Base-by-base conservation (phyloP, 768 basidiomycete species). In the Leccinum longicurvipes region DNA sequence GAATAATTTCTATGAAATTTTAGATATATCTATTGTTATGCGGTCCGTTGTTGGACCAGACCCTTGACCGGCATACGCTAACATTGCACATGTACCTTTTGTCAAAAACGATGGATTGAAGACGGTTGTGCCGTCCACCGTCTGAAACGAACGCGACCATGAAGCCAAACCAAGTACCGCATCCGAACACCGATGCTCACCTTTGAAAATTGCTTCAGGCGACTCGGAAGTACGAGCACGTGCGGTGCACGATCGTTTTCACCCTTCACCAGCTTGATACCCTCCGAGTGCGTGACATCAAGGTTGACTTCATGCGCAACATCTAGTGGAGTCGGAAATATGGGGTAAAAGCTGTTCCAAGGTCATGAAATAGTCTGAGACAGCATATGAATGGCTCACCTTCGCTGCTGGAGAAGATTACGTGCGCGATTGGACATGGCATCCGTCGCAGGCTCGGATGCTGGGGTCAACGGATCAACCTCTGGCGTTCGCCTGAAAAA, bases 141-240 rank as follows among this genome's bases (percentile, higher is more conserved):
- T 76, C 95, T 97, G 59, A 14, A 45, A 8, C 23, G 28, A 36
- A 7, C 7, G 47, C 57, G 34, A 60, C 23, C 5, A 17, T 51
- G n/a, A 42, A 23, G 21, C 23, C 15, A n/a, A 12, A 17, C 23
- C 31, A 14, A 19, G 15, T 32, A 34, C 15, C n/a, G 17, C 29
- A 15, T 11, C 27, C 21, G 2, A 25, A 31, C 12, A 4, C 14
- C 24, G 44, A 44, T 61, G 61, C 77, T 39, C 23, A 92, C 94
- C 82, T 93, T 96, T 17, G 84, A 79, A 67, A 98, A 98, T 19
- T 94, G 88, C 71, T 91, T 94, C 51, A 98, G 76, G 49, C 86
- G 80, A 69, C 93, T 95, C 0, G 97, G 93, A 1, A 95, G 66
- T 46, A 99, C 82, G 42, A 98, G 75, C 4, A 98, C 82, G 66